Conservation (phyloP, 495 filamentous ascomycete genomes). For the Podospora didyma region DNA sequence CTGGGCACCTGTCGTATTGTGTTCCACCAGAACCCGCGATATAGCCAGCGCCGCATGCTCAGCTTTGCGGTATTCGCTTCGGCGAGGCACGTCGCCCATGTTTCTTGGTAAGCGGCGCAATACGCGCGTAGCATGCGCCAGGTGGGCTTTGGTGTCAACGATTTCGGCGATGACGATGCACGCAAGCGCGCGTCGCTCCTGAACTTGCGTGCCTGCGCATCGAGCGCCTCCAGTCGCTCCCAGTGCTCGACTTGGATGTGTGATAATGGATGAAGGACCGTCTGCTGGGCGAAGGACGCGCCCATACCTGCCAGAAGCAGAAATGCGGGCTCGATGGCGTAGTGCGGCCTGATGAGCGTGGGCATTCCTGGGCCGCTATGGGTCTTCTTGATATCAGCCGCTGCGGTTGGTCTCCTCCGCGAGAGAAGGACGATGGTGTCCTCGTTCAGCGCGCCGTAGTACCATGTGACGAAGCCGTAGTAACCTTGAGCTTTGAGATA, state of each 20-base stretch:
- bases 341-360: constrained; percentile 73
- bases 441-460: constrained; percentile 60
- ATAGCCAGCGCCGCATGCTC: constrained; percentile 69
- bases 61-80: constrained; percentile 58
- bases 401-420: constrained; percentile 30
- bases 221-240: constrained; percentile 71
- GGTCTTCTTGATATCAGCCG: constrained; percentile 3
- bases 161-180: not conserved
- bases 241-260: constrained; percentile 76
- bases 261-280: constrained; percentile 72
- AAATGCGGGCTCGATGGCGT: constrained; percentile 78
- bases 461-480: constrained; percentile 73
- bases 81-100: constrained; percentile 62
- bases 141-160: constrained; percentile 13
- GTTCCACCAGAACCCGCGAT: constrained; percentile 67
- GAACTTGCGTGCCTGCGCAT: constrained; percentile 53
- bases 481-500: constrained; percentile 82
- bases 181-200: not conserved
- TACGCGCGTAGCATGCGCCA: constrained; percentile 62
- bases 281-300: constrained; percentile 72
- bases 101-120: constrained; percentile 71
- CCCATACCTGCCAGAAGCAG: constrained; percentile 71
- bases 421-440: constrained; percentile 39
- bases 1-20: constrained; percentile 81
- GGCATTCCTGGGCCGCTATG: constrained; percentile 23